A percentile compares a stretch with the other conserved stretches of the same genome.
Conservation (phyloP, 1,284 basidiomycete genomes). For the Takashimella koratensis region DNA sequence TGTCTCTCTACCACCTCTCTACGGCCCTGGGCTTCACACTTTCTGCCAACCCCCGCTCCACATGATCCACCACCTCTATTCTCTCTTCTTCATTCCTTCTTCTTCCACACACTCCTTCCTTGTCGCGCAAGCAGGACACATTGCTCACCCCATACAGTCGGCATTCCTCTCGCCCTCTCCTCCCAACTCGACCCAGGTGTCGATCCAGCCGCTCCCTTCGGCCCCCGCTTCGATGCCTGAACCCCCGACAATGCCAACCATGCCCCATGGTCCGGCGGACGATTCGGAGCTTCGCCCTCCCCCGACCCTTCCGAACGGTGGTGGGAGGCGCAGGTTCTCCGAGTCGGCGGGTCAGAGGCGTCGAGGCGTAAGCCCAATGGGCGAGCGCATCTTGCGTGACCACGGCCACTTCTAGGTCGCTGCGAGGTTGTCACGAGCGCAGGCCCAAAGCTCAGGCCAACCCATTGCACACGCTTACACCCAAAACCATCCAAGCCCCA, state of each 20-base stretch:
- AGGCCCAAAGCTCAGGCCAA: too few species aligned
- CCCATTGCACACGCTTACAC: too few species aligned
- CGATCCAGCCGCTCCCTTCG: not conserved
- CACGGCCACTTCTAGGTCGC: slow-evolving; percentile 38
- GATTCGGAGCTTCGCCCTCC: not conserved
- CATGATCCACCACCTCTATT: not conserved
- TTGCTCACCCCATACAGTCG: slow-evolving; percentile 10
- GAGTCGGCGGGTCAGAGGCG: slow-evolving; percentile 32
- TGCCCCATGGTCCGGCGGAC: not conserved
- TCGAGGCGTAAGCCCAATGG: slow-evolving; percentile 46
- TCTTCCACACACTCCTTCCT: not conserved
- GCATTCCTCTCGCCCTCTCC: slow-evolving; percentile 22
- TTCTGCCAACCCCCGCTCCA: not conserved
- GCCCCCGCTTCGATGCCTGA: not conserved
- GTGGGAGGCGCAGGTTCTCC: slow-evolving; percentile 24
- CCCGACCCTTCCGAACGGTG: not conserved
- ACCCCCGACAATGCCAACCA: not conserved
- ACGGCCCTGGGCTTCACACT: too few species aligned
- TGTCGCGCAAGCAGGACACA: not conserved
- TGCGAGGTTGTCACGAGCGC: too few species aligned
- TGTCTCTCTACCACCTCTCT: not conserved
- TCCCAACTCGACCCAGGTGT: slow-evolving; percentile 12
- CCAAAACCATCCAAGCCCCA: too few species aligned
- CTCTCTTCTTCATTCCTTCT: not conserved
- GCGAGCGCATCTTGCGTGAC: slow-evolving; percentile 43